Evolutionary conservation across 495 filamentous ascomycete species (phyloP).

Genomic region (Podospora sp.): DNA sequence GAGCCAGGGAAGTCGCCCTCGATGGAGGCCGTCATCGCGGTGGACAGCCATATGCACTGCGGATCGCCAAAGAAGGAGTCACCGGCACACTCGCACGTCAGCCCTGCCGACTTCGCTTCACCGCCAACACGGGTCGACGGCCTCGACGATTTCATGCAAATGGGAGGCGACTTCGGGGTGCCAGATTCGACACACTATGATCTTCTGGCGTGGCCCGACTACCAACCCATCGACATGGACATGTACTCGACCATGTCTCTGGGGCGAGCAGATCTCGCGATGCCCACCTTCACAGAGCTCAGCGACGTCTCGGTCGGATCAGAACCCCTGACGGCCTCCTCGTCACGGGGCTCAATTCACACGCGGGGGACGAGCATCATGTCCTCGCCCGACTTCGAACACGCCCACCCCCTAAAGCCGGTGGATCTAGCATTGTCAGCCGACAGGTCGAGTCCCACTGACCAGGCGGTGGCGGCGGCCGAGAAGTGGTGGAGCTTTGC

Average conservation of each 20-base stretch:
- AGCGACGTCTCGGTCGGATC: conserved; percentile 40
- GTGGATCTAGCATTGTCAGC: conserved; percentile 25
- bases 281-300: conserved; percentile 36
- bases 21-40: conserved; percentile 31
- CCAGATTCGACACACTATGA: conserved; percentile 41
- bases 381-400: conserved; percentile 45
- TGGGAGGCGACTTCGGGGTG: conserved; percentile 31
- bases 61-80: conserved; percentile 30
- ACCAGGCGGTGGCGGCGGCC: conserved; percentile 54
- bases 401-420: conserved; percentile 32
- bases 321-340: conserved; percentile 40
- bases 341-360: conserved; percentile 46
- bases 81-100: conserved; percentile 33
- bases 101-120: conserved; percentile 38
- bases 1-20: conserved; percentile 30
- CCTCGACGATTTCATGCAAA: conserved; percentile 42
- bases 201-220: conserved; percentile 39
- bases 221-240: conserved; percentile 37
- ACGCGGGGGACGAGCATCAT: conserved; percentile 50
- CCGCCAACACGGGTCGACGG: conserved; percentile 36
- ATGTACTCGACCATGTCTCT: conserved; percentile 37
- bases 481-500: conserved; percentile 60
- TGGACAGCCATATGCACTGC: conserved; percentile 32
- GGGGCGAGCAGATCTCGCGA: conserved; percentile 33
- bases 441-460: conserved; percentile 46